Base-by-base conservation (phyloP, 768 basidiomycete species). In the Pulveroboletus ravenelii region DNA sequence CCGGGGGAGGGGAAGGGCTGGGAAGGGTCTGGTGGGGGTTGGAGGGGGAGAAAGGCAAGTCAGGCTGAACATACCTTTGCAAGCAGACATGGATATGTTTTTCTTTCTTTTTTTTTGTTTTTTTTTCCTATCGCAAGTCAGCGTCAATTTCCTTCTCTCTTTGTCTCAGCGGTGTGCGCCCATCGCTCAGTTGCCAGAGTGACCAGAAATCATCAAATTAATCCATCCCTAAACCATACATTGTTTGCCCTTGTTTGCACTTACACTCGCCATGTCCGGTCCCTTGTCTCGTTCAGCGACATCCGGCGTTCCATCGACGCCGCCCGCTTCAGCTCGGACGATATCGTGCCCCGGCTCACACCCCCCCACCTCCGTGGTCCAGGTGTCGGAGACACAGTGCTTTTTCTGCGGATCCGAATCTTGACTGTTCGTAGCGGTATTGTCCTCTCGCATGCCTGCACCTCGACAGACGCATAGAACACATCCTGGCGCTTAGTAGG, bases 1-100 rank as follows among this genome's bases (percentile, higher is more conserved):
- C 80, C 80, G 3, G 86, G 86, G 0, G 82, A 84, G 0, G 84
- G 85, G 68, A 77, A 77, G 3, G 76, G 75, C 32, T 72, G 70
- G 0, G 68, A 59, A 15, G 78, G 73, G 9, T 76, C 70, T 20
- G 71, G 64, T 18, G 15, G 66, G 18, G 6, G 31, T 53, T 30
- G 48, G 17, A 47, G 13, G 15, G 17, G 25, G 9, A 30, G 9
- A 18, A 3, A 12, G 2, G 0, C 3, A 10, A 25, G 10, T 25
- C 14, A 5, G 14, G 36, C 10, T 35, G 37, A 8, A 56, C 55
- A 36, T n/a, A 56, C 55, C 55, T 37, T 17, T 39, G 23, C 38
- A 42, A 30, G 3, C 47, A 13, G 45, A 46, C 34, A 40, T 23
- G 20, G 20, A 4, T 23, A 23, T 58, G 36, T 1, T 4, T 14